Evolutionary conservation across 176 grass and related monocot species (phyloP).

Genomic region (Oryza australiensis): DNA sequence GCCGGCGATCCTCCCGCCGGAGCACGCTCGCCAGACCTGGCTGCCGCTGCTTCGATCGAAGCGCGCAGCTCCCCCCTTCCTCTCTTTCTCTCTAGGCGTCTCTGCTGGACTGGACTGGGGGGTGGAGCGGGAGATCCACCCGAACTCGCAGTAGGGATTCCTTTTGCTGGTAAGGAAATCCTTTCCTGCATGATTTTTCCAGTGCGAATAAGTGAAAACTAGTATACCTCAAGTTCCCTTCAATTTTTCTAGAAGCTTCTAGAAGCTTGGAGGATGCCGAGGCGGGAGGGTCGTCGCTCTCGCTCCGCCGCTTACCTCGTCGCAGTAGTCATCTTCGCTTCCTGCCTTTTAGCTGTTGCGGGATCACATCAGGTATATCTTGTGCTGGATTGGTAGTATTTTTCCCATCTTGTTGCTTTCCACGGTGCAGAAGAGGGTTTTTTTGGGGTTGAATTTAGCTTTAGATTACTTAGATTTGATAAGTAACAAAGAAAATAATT

Average conservation of each 20-base stretch:
- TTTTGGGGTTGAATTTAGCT: not conserved
- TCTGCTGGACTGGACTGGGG: no score
- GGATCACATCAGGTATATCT: slow-evolving; percentile 39
- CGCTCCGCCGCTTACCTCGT: slow-evolving; percentile 21
- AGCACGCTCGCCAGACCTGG: no score
- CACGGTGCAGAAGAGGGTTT: not conserved
- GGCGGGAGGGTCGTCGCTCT: not conserved
- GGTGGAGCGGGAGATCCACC: no score
- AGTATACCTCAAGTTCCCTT: no score
- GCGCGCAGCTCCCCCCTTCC: no score
- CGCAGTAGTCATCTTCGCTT: slow-evolving; percentile 5
- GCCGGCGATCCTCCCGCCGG: no score
- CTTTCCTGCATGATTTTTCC: not conserved
- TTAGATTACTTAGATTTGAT: not conserved
- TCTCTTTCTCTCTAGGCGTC: no score
- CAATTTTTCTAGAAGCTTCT: not conserved
- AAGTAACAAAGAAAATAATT: not conserved
- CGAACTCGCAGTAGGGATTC: no score
- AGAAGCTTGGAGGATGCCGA: slow-evolving; percentile 32
- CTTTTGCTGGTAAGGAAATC: no score
- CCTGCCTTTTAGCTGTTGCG: slow-evolving; percentile 13
- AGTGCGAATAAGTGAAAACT: not conserved
- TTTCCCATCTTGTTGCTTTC: not conserved
- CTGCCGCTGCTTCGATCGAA: no score
- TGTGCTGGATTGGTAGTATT: not conserved